Evolutionary conservation across 1,139 yeast species (phyloP), one percentile per base, ranked within the genome.

Genomic region (Pichia sp.): DNA sequence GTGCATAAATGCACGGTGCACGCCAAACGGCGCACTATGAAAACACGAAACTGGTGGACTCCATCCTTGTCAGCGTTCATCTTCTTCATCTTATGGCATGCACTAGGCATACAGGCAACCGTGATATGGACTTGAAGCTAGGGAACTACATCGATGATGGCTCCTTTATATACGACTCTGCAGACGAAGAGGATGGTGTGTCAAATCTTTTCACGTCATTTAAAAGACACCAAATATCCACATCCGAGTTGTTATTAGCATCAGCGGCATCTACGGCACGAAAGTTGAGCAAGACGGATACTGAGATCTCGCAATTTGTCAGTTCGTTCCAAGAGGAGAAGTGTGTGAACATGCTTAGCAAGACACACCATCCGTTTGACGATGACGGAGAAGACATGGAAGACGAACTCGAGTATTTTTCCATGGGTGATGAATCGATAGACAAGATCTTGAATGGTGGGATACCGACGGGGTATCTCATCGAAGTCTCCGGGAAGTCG

Each of bases 401-500:
- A 7, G 40, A 35, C 2, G 36, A 36, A 3, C 37, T 41, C 2
- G 28, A 28, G 15, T 40, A 40, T 2, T 69, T 85, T 51, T 69
- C 83, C 1, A 81, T 93, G 0, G 95, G 95, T 0, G 78, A 83
- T 53, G 63, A 65, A 0, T 56, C 58, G 3, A 57, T 91, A 1
- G 96, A 90, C 62, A 58, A 56, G 10, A 58, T 70, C 3, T 63
- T 90, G 15, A 75, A 77, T 27, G 65, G 65, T 19, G 96, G 97
- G 0, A 72, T 90, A 4, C 79, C 77, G 0, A 57, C 77, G 0
- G 84, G 90, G 3, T 73, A 77, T 37, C 67, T 91, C 3, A 85
- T 94, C 0, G 98, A 91, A 65, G 63, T 91, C 3, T 83, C 82
- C 56, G 98, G 98, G 0, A 86, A 84, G 34, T 82, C 94, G 51